Conservation (phyloP, 805 yeast genomes). For the Scheffersomyces ergatensis region DNA sequence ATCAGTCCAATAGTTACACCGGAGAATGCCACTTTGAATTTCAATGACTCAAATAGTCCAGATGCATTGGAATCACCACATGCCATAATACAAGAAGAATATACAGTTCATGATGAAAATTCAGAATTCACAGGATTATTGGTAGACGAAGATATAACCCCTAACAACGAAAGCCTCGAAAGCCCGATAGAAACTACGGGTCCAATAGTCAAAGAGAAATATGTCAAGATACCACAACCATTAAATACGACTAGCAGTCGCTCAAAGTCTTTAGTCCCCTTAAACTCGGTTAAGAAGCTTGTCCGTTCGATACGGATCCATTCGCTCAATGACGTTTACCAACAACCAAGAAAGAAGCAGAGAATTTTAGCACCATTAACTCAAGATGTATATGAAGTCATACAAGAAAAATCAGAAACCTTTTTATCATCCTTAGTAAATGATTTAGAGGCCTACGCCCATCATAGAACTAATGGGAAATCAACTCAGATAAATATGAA, state of each 20-base stretch:
- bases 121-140: neutral
- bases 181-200: too few species aligned
- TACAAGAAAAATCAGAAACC: constrained; percentile 27
- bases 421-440: constrained; percentile 27
- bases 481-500: constrained; percentile 22
- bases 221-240: neutral
- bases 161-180: neutral
- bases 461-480: constrained; percentile 22
- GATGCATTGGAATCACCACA: neutral
- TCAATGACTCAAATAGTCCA: neutral
- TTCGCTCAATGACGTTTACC: neutral
- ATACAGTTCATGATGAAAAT: neutral
- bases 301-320: constrained; percentile 10
- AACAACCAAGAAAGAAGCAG: constrained; percentile 4
- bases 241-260: neutral
- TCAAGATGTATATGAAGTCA: constrained; percentile 12
- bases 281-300: constrained; percentile 2
- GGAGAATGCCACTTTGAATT: neutral
- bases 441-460: constrained; percentile 36
- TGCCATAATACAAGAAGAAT: neutral
- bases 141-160: neutral
- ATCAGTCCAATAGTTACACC: neutral
- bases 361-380: constrained; percentile 4
- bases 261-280: neutral
- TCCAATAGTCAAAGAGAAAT: neutral